Base-by-base conservation (phyloP, 1,139 yeast genomes). In the Zygosaccharomyces pseudobailii region DNA sequence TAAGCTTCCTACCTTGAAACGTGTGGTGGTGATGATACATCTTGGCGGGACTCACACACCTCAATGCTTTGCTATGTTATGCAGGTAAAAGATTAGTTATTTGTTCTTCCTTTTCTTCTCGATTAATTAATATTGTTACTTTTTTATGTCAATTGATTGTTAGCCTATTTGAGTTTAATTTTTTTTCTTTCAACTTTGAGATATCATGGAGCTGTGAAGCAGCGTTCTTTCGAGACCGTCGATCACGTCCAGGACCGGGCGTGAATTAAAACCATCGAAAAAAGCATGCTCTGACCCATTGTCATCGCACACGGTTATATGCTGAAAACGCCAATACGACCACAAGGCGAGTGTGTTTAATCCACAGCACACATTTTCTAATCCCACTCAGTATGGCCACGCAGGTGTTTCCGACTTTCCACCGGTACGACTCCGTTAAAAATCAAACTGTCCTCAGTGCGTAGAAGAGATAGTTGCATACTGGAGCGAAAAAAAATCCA, bases 1-100 rank as follows among this genome's bases (percentile, higher is more conserved):
- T 78, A 49, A 92, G 76, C 63, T 84, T 84, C 64, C 97, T 76
- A 20, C 73, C 74, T 55, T 69, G 67, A 52, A 71, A 59, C 40
- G 67, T 64, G 51, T 67, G 60, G 43, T 60, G 61, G 45, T 63
- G 63, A 33, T 60, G 64, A 32, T 59, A 61, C 66, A 62, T 62
- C 33, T 38, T 22, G n/a, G 40, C 23, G 23, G 25, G 33, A 30
- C 19, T 30, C 33, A 30, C 33, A 31, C 24, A 30, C 27, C 27
- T 23, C 34, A 27, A 17, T 31, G 20, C 19, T 19, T 25, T 19
- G 33, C 3, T 30, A 30, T 10, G 4, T 30, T n/a, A n/a, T 33
- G 27, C 46, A 42, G 32, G 27, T 46, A n/a, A 44, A 28, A 24
- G 35, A 46, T 46, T 40, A 34, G 25, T 31, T 21, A 17, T 34